Percentiles rank a stretch among this genome's conserved stretches.
phyloP scores from a whole-genome alignment of 495 filamentous ascomycete species.

The Neurospora intermedia region DNA sequence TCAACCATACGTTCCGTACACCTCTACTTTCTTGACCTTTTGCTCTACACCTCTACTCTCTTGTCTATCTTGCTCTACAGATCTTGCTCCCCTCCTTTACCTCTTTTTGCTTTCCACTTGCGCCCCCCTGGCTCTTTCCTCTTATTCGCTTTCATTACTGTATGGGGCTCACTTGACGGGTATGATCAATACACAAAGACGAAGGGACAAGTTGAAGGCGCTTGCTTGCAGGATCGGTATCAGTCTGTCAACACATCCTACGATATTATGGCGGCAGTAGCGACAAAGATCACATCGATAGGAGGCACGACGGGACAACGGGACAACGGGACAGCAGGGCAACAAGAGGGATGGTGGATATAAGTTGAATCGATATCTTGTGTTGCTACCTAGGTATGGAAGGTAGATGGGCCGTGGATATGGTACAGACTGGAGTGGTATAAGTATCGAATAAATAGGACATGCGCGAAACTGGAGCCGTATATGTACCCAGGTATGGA shows the following conservation, averaged over 20 bases:
- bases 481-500: no score
- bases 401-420: no score
- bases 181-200: neutral
- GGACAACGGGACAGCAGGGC: neutral
- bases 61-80: neutral
- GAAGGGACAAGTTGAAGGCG: neutral
- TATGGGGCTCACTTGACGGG: neutral
- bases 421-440: no score
- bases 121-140: neutral
- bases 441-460: no score
- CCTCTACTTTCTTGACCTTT: neutral
- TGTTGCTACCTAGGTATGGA: no score
- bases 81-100: no score
- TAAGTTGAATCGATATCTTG: no score
- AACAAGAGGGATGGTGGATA: no score
- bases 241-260: neutral
- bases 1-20: neutral
- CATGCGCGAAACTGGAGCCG: no score
- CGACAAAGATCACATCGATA: neutral
- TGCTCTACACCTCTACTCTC: neutral
- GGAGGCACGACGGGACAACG: neutral
- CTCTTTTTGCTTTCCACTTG: neutral
- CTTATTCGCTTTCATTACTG: neutral
- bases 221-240: no score
- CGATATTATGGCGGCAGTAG: neutral